phyloP scores from a whole-genome alignment of 1,284 basidiomycete species.

The Ustilago shanxiensis region DNA sequence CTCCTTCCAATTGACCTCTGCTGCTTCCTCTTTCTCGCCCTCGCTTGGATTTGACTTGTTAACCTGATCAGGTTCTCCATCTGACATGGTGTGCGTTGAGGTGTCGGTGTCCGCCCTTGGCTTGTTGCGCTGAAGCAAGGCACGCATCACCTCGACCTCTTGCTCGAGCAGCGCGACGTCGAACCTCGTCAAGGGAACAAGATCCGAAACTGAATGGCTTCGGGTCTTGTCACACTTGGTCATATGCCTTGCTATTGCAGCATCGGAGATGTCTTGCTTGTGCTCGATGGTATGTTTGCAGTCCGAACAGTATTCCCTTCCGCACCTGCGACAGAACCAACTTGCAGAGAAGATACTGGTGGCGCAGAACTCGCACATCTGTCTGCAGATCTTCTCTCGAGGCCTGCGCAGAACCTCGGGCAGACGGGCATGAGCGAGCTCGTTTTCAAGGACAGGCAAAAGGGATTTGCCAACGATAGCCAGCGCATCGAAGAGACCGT shows the following conservation, averaged over 20 bases:
- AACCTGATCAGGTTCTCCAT: not conserved
- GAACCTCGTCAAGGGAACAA: conserved; percentile 79
- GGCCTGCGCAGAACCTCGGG: conserved; percentile 25
- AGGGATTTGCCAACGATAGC: conserved; percentile 32
- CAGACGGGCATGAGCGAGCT: conserved; percentile 39
- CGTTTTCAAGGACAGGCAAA: conserved; percentile 28
- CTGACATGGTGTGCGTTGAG: not conserved
- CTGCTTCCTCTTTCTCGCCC: not conserved
- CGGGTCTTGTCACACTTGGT: conserved; percentile 31
- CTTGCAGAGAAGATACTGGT: conserved; percentile 89
- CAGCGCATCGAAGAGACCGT: conserved; percentile 13
- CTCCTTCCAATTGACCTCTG: conserved; percentile 22
- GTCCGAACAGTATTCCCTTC: conserved; percentile 86
- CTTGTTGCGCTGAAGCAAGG: conserved; percentile 45
- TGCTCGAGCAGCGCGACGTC: conserved; percentile 78
- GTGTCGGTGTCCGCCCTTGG: not conserved
- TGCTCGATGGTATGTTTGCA: conserved; percentile 79
- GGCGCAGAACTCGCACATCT: conserved; percentile 81
- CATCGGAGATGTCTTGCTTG: conserved; percentile 9
- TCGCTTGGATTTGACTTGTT: not conserved
- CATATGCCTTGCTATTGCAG: conserved; percentile 31
- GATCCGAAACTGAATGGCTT: conserved; percentile 72
- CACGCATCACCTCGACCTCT: conserved; percentile 77
- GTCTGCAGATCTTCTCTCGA: conserved; percentile 47
- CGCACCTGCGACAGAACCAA: conserved; percentile 90